Percentiles rank a stretch among this genome's conserved stretches.
Evolutionary conservation across 1,284 basidiomycete species (phyloP).

Genomic region (Takashimella koratensis): DNA sequence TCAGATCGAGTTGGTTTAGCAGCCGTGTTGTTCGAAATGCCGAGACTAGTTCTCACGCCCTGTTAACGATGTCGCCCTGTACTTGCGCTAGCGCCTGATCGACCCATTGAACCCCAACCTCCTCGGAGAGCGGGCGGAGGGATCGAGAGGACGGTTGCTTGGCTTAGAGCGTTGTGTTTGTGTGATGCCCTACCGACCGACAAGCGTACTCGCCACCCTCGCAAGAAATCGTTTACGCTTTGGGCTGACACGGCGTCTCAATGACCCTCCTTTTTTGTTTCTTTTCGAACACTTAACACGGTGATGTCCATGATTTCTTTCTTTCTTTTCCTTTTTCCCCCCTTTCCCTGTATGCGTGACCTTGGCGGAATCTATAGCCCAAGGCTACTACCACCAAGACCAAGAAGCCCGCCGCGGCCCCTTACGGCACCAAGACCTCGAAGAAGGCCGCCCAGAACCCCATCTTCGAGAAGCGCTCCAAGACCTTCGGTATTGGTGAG

Average conservation of each 20-base stretch:
- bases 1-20: too few species aligned
- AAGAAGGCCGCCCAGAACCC: slow-evolving; percentile 87
- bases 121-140: too few species aligned
- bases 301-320: slow-evolving; percentile 4
- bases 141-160: background rate
- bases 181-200: background rate
- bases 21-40: too few species aligned
- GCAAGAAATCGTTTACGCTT: background rate
- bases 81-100: too few species aligned
- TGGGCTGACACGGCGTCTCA: slow-evolving; percentile 41
- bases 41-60: too few species aligned
- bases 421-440: slow-evolving; percentile 63
- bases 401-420: slow-evolving; percentile 49
- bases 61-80: too few species aligned
- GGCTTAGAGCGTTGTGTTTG: background rate
- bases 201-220: background rate
- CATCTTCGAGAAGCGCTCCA: slow-evolving; percentile 84
- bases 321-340: background rate
- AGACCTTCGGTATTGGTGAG: slow-evolving; percentile 94
- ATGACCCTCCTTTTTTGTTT: slow-evolving; percentile 35
- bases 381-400: slow-evolving; percentile 51
- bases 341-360: slow-evolving; percentile 9
- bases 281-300: too few species aligned
- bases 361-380: slow-evolving; percentile 33
- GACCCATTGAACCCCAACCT: background rate